A percentile compares a stretch with the other conserved stretches of the same genome.
These are phyloP conservation scores for Arachis monticola DNA, from an alignment of 331 rosid genomes.

Conservation along the genomic window DNA sequence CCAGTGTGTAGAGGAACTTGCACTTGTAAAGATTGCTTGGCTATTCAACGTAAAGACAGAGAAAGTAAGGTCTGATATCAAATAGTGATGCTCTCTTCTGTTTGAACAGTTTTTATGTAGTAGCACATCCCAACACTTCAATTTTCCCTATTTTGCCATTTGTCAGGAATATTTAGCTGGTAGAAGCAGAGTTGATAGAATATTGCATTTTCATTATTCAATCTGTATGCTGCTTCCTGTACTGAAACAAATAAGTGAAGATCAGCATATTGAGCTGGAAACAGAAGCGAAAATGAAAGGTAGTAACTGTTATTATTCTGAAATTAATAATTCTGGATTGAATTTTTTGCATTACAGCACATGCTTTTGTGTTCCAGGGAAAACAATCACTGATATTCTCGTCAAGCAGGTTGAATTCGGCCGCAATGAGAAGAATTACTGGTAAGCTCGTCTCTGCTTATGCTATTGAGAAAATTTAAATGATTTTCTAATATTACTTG, in stretches of 20 bases:
- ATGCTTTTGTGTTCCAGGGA: conserved; percentile 57
- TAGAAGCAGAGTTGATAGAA: conserved; percentile 64
- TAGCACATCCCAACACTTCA: conserved; percentile 47
- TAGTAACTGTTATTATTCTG: conserved; percentile 37
- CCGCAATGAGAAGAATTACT: conserved; percentile 57
- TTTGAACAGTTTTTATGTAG: conserved; percentile 34
- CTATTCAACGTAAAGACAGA: conserved; percentile 64
- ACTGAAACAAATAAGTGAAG: conserved; percentile 75
- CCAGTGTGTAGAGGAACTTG: conserved; percentile 96
- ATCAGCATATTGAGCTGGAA: conserved; percentile 70
- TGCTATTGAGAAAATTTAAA: conserved; percentile 28
- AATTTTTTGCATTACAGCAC: conserved; percentile 1
- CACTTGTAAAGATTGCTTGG: conserved; percentile 86
- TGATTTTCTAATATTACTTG: conserved; percentile 34
- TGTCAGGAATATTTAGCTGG: conserved; percentile 74
- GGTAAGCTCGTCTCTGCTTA: conserved; percentile 51
- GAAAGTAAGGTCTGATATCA: conserved; percentile 98
- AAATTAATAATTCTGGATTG: conserved; percentile 24
- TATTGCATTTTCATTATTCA: conserved; percentile 82
- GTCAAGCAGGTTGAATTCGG: conserved; percentile 71
- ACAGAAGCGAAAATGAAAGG: conserved; percentile 73
- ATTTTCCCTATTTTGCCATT: conserved; percentile 46
- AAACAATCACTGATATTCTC: conserved; percentile 60
- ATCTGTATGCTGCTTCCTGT: conserved; percentile 90
- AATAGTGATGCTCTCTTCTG: conserved; percentile 38